Evolutionary conservation across 2,329 filamentous ascomycete genomes (phyloP), one percentile per base, ranked within the genome.

Genomic region (Ophiostoma perfectum): DNA sequence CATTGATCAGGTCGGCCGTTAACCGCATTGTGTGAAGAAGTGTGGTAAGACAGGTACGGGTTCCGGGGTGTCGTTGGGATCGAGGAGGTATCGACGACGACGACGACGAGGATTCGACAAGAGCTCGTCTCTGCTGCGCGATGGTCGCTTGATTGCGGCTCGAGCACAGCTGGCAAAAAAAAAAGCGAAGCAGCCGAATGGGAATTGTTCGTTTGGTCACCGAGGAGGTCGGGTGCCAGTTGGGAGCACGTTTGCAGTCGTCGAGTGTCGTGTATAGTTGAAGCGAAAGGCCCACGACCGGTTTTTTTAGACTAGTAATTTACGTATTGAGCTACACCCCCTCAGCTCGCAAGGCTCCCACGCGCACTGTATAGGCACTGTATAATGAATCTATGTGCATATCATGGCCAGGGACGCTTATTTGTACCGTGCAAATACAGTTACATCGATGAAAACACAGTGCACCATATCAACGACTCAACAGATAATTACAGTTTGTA

Each of bases 1-100:
- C 89, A 80, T 92, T 88, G 82, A 99, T 96, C 76, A 98, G 88
- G 80, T 98, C 95, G 74, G 92, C 89, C 72, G 94, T 97, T 82
- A 99, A 88, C 85, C 94, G 90, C 95, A 99, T 98, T 73, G 77
- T 82, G 18, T 36, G 18, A 18, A 11, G 7, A 27, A 44, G 38
- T 64, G 39, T 44, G 39, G 52, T 27, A 44, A 9, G 6, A 18
- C 38, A 38, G 8, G 5, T n/a, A 47, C n/a, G 38, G 39, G 38
- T 45, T 4, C 12, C 55, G 55, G 55, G 36, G 36, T 14, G 36
- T 11, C n/a, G 38, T 36, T 6, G 18, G 18, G 52, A 38, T 12
- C 52, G 52, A 58, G 27, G 27, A 38, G 11, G 55, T 38, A 18
- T 60, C 55, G 27, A 60, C 36, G 36, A 4, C 36, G 58, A 60